phyloP scores from a whole-genome alignment of 495 filamentous ascomycete species.

The Cercophora samala region DNA sequence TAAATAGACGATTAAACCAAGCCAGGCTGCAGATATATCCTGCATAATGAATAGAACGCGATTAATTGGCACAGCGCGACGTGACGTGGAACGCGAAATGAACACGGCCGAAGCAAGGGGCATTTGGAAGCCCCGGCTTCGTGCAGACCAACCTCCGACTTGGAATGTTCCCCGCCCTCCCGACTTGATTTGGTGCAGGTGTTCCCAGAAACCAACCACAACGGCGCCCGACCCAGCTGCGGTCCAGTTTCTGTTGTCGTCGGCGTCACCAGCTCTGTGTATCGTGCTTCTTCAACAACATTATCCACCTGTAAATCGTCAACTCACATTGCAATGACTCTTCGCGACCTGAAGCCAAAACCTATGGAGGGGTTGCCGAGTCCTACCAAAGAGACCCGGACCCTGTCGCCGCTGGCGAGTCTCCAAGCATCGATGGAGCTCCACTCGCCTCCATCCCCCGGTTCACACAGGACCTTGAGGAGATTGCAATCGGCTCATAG shows the following conservation, averaged over 20 bases:
- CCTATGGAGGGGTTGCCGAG: conserved; percentile 35
- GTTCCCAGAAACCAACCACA: conserved; percentile 5
- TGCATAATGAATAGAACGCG: neutral
- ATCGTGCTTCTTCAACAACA: neutral
- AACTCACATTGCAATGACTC: conserved; percentile 19
- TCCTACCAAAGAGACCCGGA: conserved; percentile 34
- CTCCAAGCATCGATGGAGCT: conserved; percentile 26
- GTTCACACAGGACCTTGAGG: conserved; percentile 47
- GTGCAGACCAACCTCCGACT: conserved; percentile 1
- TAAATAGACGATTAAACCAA: neutral
- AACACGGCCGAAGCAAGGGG: conserved; percentile 21
- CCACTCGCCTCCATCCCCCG: conserved; percentile 35
- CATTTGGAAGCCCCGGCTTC: neutral
- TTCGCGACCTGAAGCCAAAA: conserved; percentile 21
- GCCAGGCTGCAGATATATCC: too few species aligned
- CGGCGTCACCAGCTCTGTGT: neutral
- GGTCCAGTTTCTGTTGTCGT: neutral
- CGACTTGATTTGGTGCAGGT: neutral
- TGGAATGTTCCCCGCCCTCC: conserved; percentile 9
- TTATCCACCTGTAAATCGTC: neutral
- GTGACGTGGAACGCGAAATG: conserved; percentile 25
- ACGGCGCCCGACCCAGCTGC: neutral
- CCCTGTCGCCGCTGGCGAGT: conserved; percentile 23
- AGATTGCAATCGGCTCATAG: conserved; percentile 57
- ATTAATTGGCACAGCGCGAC: neutral